Evolutionary conservation across 2,329 filamentous ascomycete species (phyloP).

Genomic region (Ilyonectria sp.): DNA sequence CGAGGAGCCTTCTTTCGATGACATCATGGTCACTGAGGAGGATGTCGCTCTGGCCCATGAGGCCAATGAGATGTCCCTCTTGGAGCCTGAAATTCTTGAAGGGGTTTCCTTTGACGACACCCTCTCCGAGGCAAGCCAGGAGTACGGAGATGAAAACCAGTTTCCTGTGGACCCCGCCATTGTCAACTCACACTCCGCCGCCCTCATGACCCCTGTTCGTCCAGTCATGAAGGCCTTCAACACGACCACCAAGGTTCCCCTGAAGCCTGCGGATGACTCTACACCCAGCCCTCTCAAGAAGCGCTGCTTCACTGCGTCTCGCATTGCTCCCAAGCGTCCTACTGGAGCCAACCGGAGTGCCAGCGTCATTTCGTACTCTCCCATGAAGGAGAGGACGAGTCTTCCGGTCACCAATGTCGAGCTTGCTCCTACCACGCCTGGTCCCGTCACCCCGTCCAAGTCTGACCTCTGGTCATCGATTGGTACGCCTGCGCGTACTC

Average conservation of each 20-base stretch:
- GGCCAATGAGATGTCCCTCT: conserved; percentile 72
- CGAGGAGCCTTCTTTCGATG: conserved; percentile 58
- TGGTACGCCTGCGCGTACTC: conserved; percentile 71
- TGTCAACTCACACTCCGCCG: conserved; percentile 36
- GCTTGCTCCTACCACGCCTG: conserved; percentile 49
- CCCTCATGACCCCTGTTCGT: conserved; percentile 71
- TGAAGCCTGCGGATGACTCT: conserved; percentile 77
- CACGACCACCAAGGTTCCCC: conserved; percentile 83
- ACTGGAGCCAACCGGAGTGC: conserved; percentile 62
- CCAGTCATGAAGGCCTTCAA: conserved; percentile 68
- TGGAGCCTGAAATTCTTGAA: conserved; percentile 61
- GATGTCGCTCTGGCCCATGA: conserved; percentile 72
- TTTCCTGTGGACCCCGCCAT: conserved; percentile 69
- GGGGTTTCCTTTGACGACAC: conserved; percentile 63
- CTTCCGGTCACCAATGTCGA: conserved; percentile 40
- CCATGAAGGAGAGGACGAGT: conserved; percentile 60
- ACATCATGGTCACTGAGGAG: conserved; percentile 66
- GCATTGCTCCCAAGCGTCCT: conserved; percentile 61
- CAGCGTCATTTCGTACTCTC: conserved; percentile 69
- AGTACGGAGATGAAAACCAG: conserved; percentile 78
- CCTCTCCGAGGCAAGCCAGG: conserved; percentile 74
- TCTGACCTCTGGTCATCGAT: conserved; percentile 67
- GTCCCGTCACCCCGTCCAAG: conserved; percentile 61
- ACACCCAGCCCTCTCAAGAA: conserved; percentile 64
- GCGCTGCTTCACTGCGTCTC: conserved; percentile 66